Evolutionary conservation across 164 flowering plant genomes (phyloP).

Genomic region (Stephania cephalantha): DNA sequence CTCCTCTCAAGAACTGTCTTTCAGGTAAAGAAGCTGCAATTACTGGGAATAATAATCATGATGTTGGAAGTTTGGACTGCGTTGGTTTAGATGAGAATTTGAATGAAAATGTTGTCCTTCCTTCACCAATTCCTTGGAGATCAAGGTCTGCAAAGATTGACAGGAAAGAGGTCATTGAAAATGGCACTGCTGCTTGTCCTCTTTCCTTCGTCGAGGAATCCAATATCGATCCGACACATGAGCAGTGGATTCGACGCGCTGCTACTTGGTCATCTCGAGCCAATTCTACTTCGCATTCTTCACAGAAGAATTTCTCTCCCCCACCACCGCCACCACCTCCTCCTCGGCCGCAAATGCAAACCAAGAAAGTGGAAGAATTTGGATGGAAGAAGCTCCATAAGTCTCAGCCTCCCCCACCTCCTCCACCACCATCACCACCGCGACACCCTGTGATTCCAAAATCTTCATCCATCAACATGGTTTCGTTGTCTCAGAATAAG

Average conservation of each 20-base stretch:
- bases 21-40: slow-evolving; percentile 12
- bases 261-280: slow-evolving; percentile 21
- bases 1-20: slow-evolving; percentile 12
- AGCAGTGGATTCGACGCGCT: slow-evolving; percentile 25
- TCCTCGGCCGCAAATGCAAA: slow-evolving; percentile 32
- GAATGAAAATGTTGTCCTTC: slow-evolving; percentile 52
- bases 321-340: slow-evolving; percentile 32
- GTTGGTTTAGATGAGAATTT: slow-evolving; percentile 24
- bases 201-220: slow-evolving; percentile 31
- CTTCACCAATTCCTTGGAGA: slow-evolving; percentile 85
- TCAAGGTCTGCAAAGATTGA: slow-evolving; percentile 74
- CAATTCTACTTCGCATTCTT: slow-evolving; percentile 27
- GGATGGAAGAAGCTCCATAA: slow-evolving; percentile 22
- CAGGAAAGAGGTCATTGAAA: slow-evolving; percentile 29
- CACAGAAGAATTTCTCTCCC: slow-evolving; percentile 38
- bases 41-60: slow-evolving; percentile 15
- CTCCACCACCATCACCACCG: slow-evolving; percentile 22
- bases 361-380: slow-evolving; percentile 41
- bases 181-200: slow-evolving; percentile 17
- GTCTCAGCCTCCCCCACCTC: slow-evolving; percentile 21
- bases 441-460: slow-evolving; percentile 7
- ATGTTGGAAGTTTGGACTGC: slow-evolving; percentile 18
- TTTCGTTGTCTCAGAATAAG: background rate
- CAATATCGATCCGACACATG: slow-evolving; percentile 17
- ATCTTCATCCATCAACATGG: slow-evolving; percentile 10